phyloP scores from a whole-genome alignment of 208 protist genomes.

The Entamoeba invadens region DNA sequence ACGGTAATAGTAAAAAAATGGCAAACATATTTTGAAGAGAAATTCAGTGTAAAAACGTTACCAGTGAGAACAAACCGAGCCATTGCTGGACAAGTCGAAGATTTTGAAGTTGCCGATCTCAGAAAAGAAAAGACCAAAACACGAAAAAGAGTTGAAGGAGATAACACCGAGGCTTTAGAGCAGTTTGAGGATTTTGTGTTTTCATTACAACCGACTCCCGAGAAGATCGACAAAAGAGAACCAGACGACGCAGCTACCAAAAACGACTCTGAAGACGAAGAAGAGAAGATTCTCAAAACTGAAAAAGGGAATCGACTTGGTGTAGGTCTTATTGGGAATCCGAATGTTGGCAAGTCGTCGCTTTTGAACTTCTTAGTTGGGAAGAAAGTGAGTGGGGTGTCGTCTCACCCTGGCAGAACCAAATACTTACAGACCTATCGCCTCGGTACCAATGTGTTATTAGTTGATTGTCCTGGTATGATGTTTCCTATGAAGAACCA shows the following conservation, averaged over 20 bases:
- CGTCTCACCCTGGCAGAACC: slow-evolving; percentile 30
- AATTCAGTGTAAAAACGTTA: not conserved
- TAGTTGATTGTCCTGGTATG: slow-evolving; percentile 29
- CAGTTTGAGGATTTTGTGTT: slow-evolving; percentile 13
- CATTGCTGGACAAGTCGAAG: not conserved
- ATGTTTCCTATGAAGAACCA: not conserved
- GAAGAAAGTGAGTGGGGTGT: slow-evolving; percentile 5
- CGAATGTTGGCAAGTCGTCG: slow-evolving; percentile 31
- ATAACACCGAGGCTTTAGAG: not conserved
- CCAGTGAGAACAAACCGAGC: slow-evolving; percentile 9
- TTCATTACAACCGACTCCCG: not conserved
- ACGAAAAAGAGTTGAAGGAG: slow-evolving; percentile 3
- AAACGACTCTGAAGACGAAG: slow-evolving; percentile 40
- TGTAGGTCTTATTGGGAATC: slow-evolving; percentile 26
- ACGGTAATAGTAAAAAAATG: slow-evolving; percentile 3
- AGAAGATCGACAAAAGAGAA: slow-evolving; percentile 7
- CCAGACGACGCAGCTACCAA: slow-evolving; percentile 9
- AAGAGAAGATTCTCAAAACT: slow-evolving; percentile 39
- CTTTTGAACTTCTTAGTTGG: slow-evolving; percentile 19
- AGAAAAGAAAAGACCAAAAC: slow-evolving; percentile 9
- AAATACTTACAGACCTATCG: slow-evolving; percentile 32
- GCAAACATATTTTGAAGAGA: slow-evolving; percentile 27
- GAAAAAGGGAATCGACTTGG: slow-evolving; percentile 43
- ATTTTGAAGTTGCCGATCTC: not conserved
- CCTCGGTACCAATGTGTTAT: not conserved